Conservation (phyloP, 306 rosid genomes). For the Dalbergia oliveri region DNA sequence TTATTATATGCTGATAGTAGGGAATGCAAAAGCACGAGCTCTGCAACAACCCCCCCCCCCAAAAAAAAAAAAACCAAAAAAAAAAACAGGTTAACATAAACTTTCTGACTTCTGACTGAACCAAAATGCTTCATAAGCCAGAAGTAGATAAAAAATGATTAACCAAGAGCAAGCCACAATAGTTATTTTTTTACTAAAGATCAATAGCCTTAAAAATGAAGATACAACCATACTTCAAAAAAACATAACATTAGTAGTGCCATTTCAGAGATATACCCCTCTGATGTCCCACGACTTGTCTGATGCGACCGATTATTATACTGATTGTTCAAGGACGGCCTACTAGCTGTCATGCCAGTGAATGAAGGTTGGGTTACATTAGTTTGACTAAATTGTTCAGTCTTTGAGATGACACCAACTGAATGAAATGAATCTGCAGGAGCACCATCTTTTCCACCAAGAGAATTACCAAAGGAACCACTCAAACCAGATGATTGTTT, state of each 20-base stretch:
- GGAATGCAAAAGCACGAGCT: too few relatives aligned
- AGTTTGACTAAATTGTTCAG: conserved; percentile 64
- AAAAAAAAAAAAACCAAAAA: too few relatives aligned
- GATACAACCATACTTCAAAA: background rate
- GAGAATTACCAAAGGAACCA: conserved; percentile 64
- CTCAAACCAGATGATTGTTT: conserved; percentile 66
- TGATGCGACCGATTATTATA: conserved; percentile 74
- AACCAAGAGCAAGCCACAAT: conserved; percentile 1
- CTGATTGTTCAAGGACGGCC: conserved; percentile 66
- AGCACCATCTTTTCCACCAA: conserved; percentile 66
- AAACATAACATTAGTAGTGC: conserved; percentile 15
- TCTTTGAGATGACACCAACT: conserved; percentile 63
- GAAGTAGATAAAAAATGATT: background rate
- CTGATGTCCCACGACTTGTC: conserved; percentile 78
- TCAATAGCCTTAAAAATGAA: background rate
- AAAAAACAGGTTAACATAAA: too few relatives aligned
- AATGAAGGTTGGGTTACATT: conserved; percentile 63
- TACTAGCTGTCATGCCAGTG: conserved; percentile 60
- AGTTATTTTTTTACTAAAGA: background rate
- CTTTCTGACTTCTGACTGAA: too few relatives aligned
- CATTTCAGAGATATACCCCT: conserved; percentile 69
- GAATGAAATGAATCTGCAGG: conserved; percentile 77
- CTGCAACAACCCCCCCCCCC: too few relatives aligned
- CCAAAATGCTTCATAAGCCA: too few relatives aligned
- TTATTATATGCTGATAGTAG: background rate